phyloP scores from a whole-genome alignment of 169 alveolate genomes.

The Plasmodium inui region DNA sequence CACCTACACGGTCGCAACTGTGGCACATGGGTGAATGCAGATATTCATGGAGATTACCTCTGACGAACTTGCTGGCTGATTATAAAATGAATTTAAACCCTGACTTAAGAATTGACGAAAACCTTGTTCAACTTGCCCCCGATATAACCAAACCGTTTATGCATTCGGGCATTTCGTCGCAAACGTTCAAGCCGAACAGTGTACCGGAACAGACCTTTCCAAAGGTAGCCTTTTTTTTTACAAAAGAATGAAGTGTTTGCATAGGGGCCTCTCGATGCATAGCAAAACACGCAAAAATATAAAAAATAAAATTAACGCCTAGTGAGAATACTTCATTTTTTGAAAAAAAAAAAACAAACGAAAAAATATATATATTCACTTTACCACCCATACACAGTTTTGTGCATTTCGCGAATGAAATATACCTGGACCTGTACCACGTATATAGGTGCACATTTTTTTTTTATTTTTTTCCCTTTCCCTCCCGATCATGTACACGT shows the following conservation, averaged over 20 bases:
- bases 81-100: constrained; percentile 59
- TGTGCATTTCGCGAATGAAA: neutral
- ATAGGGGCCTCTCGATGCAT: neutral
- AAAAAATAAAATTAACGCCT: neutral
- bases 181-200: constrained; percentile 57
- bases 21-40: constrained; percentile 79
- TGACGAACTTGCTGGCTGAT: constrained; percentile 84
- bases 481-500: neutral
- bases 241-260: neutral
- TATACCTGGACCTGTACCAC: neutral
- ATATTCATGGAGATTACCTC: constrained; percentile 83
- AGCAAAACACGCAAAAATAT: neutral
- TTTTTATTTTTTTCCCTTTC: neutral
- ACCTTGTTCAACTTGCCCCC: constrained; percentile 65
- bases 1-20: constrained; percentile 75
- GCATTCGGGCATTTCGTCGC: constrained; percentile 75
- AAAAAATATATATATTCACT: neutral
- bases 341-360: neutral
- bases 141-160: constrained; percentile 68
- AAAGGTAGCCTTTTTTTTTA: constrained; percentile 8
- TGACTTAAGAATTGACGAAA: constrained; percentile 68
- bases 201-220: constrained; percentile 70
- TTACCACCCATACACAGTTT: neutral
- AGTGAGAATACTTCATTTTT: neutral
- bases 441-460: neutral